Percentiles rank a stretch among this genome's conserved stretches.
phyloP scores from a whole-genome alignment of 768 basidiomycete species.

The Amanita exitialis region DNA sequence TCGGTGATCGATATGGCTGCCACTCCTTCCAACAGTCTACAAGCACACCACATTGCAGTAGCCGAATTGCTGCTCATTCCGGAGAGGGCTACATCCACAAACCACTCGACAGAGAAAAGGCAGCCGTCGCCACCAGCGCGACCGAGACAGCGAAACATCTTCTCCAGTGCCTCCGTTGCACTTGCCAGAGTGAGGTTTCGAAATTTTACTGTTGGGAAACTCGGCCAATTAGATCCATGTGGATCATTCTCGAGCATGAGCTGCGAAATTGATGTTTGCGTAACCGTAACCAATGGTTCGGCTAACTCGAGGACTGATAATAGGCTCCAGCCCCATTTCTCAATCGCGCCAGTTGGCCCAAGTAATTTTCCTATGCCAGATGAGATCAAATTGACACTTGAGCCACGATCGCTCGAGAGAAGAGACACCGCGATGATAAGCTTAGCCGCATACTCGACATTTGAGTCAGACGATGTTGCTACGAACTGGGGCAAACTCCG shows the following conservation, averaged over 20 bases:
- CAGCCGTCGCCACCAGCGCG: constrained; percentile 55
- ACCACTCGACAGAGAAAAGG: constrained; percentile 79
- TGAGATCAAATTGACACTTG: constrained; percentile 33
- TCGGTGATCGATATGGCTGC: constrained; percentile 34
- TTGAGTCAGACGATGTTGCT: constrained; percentile 59
- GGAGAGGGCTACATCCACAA: constrained; percentile 42
- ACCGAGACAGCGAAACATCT: constrained; percentile 71
- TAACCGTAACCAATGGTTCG: constrained; percentile 38
- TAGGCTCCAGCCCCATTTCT: constrained; percentile 88
- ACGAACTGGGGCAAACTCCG: constrained; percentile 65
- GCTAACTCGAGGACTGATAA: constrained; percentile 73
- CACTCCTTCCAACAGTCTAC: constrained; percentile 66
- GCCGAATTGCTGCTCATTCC: constrained; percentile 38
- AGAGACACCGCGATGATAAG: constrained; percentile 66
- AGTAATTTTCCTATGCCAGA: constrained; percentile 52
- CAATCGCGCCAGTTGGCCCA: constrained; percentile 75
- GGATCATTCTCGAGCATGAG: constrained; percentile 47
- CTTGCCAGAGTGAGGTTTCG: constrained; percentile 42
- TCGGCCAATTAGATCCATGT: constrained; percentile 19
- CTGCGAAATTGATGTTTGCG: constrained; percentile 38
- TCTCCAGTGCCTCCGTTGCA: constrained; percentile 44
- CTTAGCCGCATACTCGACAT: constrained; percentile 57
- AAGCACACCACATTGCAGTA: constrained; percentile 80
- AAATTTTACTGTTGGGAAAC: constrained; percentile 54
- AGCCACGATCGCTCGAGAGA: constrained; percentile 18